These are phyloP conservation scores for Staphylotrichum tortipilum DNA, from an alignment of 495 filamentous ascomycete species.

Conservation along the genomic window DNA sequence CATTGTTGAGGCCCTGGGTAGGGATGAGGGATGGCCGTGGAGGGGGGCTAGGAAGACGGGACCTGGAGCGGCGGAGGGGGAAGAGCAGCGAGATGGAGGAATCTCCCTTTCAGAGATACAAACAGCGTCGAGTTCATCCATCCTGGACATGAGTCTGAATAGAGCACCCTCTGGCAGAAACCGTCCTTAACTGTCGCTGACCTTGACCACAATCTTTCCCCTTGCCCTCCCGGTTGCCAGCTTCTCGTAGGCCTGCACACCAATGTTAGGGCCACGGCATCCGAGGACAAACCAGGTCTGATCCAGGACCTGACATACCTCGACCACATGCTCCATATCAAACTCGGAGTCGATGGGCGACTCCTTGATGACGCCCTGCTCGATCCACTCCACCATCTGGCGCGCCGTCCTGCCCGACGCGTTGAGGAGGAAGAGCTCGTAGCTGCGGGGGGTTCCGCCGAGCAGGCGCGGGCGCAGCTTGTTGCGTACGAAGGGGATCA, in stretches of 20 bases:
- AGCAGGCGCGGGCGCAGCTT: constrained; percentile 25
- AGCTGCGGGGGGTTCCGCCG: constrained; percentile 31
- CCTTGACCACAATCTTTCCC: constrained; percentile 32
- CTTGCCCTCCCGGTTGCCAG: constrained; percentile 27
- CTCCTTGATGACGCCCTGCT: constrained; percentile 23
- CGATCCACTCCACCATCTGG: constrained; percentile 20
- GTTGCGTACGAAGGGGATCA: constrained; percentile 25
- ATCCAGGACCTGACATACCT: constrained; percentile 16
- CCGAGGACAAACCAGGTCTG: neutral
- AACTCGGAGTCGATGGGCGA: constrained; percentile 32
- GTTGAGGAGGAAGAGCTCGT: constrained; percentile 25
- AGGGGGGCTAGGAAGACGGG: too few relatives aligned
- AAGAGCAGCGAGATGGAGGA: too few relatives aligned
- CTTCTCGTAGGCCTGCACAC: constrained; percentile 23
- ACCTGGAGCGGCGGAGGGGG: too few relatives aligned
- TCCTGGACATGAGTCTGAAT: too few relatives aligned
- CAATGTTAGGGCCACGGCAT: neutral
- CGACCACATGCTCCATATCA: constrained; percentile 23
- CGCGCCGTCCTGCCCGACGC: constrained; percentile 17
- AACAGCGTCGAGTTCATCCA: too few relatives aligned
- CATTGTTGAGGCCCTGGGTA: too few relatives aligned
- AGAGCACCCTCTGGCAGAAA: too few relatives aligned
- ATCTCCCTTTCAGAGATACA: too few relatives aligned
- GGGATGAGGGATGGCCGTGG: too few relatives aligned
- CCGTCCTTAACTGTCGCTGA: constrained; percentile 8